These are phyloP conservation scores for Yarrowia keelungensis DNA, from an alignment of 805 yeast species.

Conservation along the genomic window DNA sequence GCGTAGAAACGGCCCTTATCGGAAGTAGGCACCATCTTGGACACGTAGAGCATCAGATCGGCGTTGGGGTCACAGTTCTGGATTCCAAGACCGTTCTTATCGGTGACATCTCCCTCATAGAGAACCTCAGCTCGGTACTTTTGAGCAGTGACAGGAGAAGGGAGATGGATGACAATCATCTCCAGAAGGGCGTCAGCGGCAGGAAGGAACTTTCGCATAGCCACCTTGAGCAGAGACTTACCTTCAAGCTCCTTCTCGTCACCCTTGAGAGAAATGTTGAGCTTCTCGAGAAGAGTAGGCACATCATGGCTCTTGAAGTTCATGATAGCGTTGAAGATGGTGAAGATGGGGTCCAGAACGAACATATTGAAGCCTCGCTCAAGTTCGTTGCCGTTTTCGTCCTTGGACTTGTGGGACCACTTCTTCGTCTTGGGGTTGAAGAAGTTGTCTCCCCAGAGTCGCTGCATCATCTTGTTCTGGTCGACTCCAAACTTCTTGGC, in stretches of 20 bases:
- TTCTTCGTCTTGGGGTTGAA: constrained; percentile 99
- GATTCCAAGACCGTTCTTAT: constrained; percentile 87
- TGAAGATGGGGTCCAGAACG: constrained; percentile 98
- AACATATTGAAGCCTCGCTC: constrained; percentile 99
- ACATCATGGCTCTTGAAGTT: constrained; percentile 98
- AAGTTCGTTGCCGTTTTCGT: constrained; percentile 91
- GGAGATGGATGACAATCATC: constrained; percentile 97
- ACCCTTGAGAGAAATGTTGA: constrained; percentile 90
- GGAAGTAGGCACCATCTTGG: constrained; percentile 99
- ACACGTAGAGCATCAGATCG: constrained; percentile 98
- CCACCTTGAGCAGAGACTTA: constrained; percentile 96
- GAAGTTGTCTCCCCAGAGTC: constrained; percentile 99
- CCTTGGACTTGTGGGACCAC: constrained; percentile 95
- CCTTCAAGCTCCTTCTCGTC: constrained; percentile 99
- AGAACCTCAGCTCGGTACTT: constrained; percentile 98
- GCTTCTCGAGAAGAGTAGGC: constrained; percentile 87
- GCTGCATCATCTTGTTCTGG: constrained; percentile 96
- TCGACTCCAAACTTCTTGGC: constrained; percentile 99
- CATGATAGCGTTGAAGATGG: constrained; percentile 95
- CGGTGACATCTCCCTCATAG: constrained; percentile 94
- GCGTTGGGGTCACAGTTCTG: constrained; percentile 98
- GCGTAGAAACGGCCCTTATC: constrained; percentile 99
- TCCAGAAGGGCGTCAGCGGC: constrained; percentile 99
- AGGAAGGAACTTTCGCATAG: constrained; percentile 99
- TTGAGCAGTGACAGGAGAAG: constrained; percentile 99